phyloP scores from a whole-genome alignment of 2,329 filamentous ascomycete species.

The Microdochium trichocladiopsis region DNA sequence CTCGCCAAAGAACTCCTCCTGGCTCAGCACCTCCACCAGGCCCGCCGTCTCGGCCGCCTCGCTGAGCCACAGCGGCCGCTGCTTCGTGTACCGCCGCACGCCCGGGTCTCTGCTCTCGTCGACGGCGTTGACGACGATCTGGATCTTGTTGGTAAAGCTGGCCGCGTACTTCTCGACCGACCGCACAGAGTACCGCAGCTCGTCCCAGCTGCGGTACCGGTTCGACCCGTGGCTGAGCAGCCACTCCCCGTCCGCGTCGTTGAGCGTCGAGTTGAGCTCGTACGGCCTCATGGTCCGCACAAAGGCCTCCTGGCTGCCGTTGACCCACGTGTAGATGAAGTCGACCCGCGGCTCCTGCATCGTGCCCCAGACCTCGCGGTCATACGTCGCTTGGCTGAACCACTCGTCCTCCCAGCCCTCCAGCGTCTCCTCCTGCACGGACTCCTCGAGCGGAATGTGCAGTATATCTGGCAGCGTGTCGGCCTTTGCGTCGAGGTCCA shows the following conservation, averaged over 20 bases:
- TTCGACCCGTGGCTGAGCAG: not conserved
- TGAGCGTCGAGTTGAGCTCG: not conserved
- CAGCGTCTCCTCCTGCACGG: not conserved
- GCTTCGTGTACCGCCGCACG: not conserved
- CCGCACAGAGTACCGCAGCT: not conserved
- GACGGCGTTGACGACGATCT: not conserved
- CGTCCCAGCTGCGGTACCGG: not conserved
- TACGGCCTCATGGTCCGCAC: not conserved
- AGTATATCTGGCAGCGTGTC: not conserved
- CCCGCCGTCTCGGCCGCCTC: not conserved
- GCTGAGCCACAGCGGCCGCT: not conserved
- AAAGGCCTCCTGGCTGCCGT: not conserved
- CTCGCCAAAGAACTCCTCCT: not conserved
- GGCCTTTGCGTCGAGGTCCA: not conserved
- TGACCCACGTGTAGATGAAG: constrained; percentile 1
- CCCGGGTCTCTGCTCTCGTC: not conserved
- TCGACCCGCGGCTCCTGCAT: not conserved
- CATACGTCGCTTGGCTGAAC: not conserved
- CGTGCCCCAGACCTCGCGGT: not conserved
- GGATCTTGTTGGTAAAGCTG: not conserved
- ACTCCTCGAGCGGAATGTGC: not conserved
- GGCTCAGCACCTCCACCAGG: not conserved
- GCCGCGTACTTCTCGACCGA: not conserved
- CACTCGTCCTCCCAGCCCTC: not conserved
- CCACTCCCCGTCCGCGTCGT: not conserved